These are phyloP conservation scores for Quillaja saponaria DNA, from an alignment of 306 rosid species.

Conservation along the genomic window DNA sequence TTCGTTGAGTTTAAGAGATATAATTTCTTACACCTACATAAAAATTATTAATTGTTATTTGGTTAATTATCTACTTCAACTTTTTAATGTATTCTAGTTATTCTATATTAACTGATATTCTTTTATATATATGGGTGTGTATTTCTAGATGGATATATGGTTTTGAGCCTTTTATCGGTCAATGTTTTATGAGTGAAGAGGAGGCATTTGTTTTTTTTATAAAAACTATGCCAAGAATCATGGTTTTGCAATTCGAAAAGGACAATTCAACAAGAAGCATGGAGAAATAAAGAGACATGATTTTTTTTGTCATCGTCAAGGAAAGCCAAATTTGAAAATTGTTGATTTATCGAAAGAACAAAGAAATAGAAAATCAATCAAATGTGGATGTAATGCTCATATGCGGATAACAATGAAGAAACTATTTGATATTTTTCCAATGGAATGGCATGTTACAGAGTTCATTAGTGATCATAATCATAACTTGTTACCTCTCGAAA, in stretches of 20 bases:
- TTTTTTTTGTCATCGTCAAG: not conserved
- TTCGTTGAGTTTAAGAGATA: no score
- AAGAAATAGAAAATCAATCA: not conserved
- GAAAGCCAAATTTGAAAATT: not conserved
- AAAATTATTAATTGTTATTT: no score
- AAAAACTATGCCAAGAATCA: not conserved
- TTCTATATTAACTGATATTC: no score
- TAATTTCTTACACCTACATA: no score
- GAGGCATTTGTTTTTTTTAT: not conserved
- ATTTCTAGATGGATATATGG: not conserved
- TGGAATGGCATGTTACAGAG: not conserved
- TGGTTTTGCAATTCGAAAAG: not conserved
- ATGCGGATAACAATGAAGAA: not conserved
- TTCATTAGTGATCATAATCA: not conserved
- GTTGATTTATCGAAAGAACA: not conserved
- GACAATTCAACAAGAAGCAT: not conserved
- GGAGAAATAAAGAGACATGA: not conserved
- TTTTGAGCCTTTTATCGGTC: not conserved
- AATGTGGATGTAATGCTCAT: not conserved
- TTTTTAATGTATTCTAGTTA: no score
- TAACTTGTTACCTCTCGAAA: not conserved
- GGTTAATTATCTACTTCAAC: no score
- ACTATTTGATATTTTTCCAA: not conserved
- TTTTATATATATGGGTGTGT: no score
- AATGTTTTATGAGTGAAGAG: not conserved